Base-by-base conservation (phyloP, 1,284 basidiomycete genomes). In the Retiboletus flavoniger region DNA sequence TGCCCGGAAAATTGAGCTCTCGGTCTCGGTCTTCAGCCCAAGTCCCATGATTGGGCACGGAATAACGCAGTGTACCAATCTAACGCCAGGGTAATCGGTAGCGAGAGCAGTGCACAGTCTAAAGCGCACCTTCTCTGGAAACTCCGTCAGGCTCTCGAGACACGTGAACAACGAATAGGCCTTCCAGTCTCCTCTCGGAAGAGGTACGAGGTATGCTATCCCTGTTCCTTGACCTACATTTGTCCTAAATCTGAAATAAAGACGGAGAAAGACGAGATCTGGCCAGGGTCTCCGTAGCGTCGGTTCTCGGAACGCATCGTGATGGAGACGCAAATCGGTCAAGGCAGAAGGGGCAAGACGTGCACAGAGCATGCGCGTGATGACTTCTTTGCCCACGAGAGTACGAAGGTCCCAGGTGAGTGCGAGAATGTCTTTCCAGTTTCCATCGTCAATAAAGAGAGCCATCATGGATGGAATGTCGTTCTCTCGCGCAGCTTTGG, bases 391-490 rank as follows among this genome's bases (percentile, higher is more conserved):
- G 26, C 79, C 77, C 51, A 77, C 74, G 68, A 87, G 82, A 0
- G 84, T 86, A 48, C 85, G 80, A 62, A 87, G 80, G 59, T 83
- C 78, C 83, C 83, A 87, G 11, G 84, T 84, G 39, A 86, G 71
- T 0, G 81, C 74, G 34, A 86, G 75, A 59, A 83, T 75, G 65
- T 87, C 85, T 44, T 83, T 74, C 82, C 81, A 84, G 67, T 74
- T 76, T 5, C 76, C 75, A 50, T 81, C 75, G 2, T 73, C 69
- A 21, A 75, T 63, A 55, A 83, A 73, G 50, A 78, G 71, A 19
- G 66, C 55, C 17, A 70, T 60, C 43, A 80, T 57, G 11, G 64
- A 71, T 19, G 73, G 63, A 39, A 72, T 67, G 54, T 83, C 65
- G 54, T 66, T 64, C 0, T 69, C 58, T 39, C 67, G 64, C 31